Conservation (phyloP, 768 basidiomycete genomes). For the Hygrophorus pudorinus region DNA sequence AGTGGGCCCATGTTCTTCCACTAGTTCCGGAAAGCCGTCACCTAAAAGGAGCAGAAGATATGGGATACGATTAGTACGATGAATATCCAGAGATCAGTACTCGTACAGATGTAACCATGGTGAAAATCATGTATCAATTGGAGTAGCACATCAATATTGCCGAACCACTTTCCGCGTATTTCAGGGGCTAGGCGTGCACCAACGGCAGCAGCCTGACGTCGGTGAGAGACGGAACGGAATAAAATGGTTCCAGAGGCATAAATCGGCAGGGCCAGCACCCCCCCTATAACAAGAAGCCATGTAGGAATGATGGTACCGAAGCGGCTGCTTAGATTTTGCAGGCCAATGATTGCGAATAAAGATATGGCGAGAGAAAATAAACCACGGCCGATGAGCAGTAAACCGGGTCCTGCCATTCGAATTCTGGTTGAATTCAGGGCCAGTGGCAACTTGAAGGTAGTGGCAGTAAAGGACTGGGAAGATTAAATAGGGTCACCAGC, state of each 20-base stretch:
- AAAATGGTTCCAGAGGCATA: constrained; percentile 21
- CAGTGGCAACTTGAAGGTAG: too few species aligned
- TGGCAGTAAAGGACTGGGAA: too few species aligned
- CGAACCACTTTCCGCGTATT: constrained; percentile 27
- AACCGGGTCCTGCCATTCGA: neutral
- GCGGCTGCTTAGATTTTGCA: constrained; percentile 10
- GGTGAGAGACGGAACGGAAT: constrained; percentile 19
- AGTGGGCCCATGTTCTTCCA: constrained; percentile 30
- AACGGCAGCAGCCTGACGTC: constrained; percentile 28
- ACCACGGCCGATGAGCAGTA: neutral
- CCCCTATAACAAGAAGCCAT: constrained; percentile 25
- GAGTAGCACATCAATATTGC: constrained; percentile 36
- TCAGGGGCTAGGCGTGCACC: constrained; percentile 37
- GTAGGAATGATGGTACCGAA: constrained; percentile 21
- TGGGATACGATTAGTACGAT: neutral
- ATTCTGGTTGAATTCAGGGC: neutral
- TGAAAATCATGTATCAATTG: constrained; percentile 26
- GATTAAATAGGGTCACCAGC: too few species aligned
- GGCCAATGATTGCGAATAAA: neutral
- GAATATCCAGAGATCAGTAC: neutral
- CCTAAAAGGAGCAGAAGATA: constrained; percentile 26
- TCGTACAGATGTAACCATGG: constrained; percentile 41
- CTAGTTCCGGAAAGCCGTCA: constrained; percentile 28
- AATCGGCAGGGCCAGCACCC: constrained; percentile 24
- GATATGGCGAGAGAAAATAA: constrained; percentile 9